Conservation (phyloP, 2,329 filamentous ascomycete species). For the Epichloe aotearoae region DNA sequence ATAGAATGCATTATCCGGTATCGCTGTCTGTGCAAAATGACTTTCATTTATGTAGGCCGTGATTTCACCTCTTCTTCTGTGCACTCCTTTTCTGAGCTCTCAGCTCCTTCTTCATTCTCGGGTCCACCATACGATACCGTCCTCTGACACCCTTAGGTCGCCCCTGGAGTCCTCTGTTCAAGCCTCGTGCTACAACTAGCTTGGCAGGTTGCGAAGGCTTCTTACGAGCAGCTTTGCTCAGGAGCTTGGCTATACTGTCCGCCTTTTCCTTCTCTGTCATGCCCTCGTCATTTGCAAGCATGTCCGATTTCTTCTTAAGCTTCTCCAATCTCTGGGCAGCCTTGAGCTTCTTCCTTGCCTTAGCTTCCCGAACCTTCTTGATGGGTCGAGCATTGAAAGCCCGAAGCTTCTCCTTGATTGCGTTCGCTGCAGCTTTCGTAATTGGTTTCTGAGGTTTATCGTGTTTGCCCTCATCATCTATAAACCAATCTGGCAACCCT, state of each 20-base stretch:
- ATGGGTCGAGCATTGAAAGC: constrained; percentile 92
- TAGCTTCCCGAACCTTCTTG: constrained; percentile 97
- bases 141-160: constrained; percentile 88
- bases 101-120: constrained; percentile 92
- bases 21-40: constrained; percentile 1
- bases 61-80: constrained; percentile 41
- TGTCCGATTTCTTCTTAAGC: constrained; percentile 90
- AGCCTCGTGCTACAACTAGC: constrained; percentile 75
- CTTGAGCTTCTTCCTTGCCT: constrained; percentile 95
- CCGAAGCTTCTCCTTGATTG: constrained; percentile 88
- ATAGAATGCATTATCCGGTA: background rate
- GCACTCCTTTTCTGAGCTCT: constrained; percentile 65
- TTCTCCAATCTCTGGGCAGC: constrained; percentile 84
- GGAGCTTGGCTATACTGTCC: constrained; percentile 64
- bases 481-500: constrained; percentile 92
- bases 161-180: constrained; percentile 74
- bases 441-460: constrained; percentile 81
- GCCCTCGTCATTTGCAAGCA: constrained; percentile 77
- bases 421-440: constrained; percentile 73
- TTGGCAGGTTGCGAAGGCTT: constrained; percentile 74
- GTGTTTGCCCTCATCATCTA: constrained; percentile 81
- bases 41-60: background rate
- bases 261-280: constrained; percentile 96
- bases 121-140: constrained; percentile 93
- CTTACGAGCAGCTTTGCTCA: constrained; percentile 72